Percentiles rank a stretch among this genome's conserved stretches.
phyloP scores from a whole-genome alignment of 2,329 filamentous ascomycete genomes.

The Penicillium sp. region DNA sequence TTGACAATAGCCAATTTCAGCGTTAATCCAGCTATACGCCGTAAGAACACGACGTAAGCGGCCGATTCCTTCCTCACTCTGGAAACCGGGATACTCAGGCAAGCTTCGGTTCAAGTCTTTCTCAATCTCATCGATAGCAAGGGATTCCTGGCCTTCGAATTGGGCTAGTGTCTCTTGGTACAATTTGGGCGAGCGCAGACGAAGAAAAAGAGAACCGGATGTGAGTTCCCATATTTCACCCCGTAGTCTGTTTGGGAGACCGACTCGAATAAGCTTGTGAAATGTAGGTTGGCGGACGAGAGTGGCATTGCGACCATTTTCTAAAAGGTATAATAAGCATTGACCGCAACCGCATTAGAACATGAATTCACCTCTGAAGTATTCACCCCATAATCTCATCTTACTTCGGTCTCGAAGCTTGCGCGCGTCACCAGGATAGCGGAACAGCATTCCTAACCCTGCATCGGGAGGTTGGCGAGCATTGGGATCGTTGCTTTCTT shows the following conservation, averaged over 20 bases:
- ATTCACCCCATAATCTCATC: slow-evolving; percentile 96
- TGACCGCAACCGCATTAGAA: neutral
- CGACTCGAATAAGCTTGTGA: slow-evolving; percentile 93
- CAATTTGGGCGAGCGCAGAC: slow-evolving; percentile 75
- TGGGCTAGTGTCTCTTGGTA: slow-evolving; percentile 80
- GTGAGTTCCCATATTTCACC: slow-evolving; percentile 96
- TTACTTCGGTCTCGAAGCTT: slow-evolving; percentile 93
- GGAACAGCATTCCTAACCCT: slow-evolving; percentile 84
- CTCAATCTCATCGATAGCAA: slow-evolving; percentile 98
- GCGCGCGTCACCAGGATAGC: slow-evolving; percentile 88
- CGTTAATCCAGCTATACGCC: slow-evolving; percentile 95
- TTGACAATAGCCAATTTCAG: slow-evolving; percentile 95
- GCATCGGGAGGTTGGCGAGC: slow-evolving; percentile 69
- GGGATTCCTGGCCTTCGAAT: slow-evolving; percentile 75
- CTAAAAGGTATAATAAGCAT: slow-evolving; percentile 39
- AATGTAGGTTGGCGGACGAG: slow-evolving; percentile 93
- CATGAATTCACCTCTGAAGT: slow-evolving; percentile 56
- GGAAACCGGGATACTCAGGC: slow-evolving; percentile 94
- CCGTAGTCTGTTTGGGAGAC: slow-evolving; percentile 82
- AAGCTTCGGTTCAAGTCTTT: slow-evolving; percentile 95
- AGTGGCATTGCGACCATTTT: slow-evolving; percentile 89
- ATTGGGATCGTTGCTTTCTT: slow-evolving; percentile 45
- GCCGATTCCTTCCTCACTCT: slow-evolving; percentile 90
- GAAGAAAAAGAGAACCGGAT: slow-evolving; percentile 82
- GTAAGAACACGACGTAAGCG: slow-evolving; percentile 84